Evolutionary conservation across 1,284 basidiomycete species (phyloP).

Genomic region (Sutorius eximius): DNA sequence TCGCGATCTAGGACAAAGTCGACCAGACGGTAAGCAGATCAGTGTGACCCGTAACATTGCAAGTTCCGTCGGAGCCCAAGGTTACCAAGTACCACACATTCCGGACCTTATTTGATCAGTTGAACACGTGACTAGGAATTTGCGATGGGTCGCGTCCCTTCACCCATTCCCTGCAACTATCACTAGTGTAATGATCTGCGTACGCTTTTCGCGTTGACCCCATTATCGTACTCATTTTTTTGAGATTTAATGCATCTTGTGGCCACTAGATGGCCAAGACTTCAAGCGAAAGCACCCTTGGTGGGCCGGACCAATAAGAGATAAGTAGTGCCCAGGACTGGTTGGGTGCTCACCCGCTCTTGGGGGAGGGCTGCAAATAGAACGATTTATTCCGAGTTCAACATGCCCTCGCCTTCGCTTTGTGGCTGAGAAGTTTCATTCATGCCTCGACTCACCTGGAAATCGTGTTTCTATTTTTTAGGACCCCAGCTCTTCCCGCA

Average conservation of each 20-base stretch:
- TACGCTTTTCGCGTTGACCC: too few relatives aligned
- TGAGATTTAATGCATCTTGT: too few relatives aligned
- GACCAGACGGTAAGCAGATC: slow-evolving; percentile 19
- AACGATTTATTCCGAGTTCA: too few relatives aligned
- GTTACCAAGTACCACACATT: too few relatives aligned
- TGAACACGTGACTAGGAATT: slow-evolving; percentile 37
- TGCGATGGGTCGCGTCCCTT: slow-evolving; percentile 48
- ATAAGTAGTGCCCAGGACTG: too few relatives aligned
- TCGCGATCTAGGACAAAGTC: slow-evolving; percentile 41
- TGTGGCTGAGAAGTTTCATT: not conserved
- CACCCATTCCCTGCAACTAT: slow-evolving; percentile 56
- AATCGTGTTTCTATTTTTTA: not conserved
- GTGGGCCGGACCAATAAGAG: too few relatives aligned
- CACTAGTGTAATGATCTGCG: slow-evolving; percentile 45
- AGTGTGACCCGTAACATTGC: slow-evolving; percentile 31
- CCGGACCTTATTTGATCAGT: not conserved
- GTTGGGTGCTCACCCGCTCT: too few relatives aligned
- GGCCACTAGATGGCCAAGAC: too few relatives aligned
- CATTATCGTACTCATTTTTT: too few relatives aligned
- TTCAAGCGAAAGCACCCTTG: too few relatives aligned
- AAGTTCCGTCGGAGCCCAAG: slow-evolving; percentile 5
- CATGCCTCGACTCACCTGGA: not conserved
- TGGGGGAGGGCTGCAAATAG: too few relatives aligned
- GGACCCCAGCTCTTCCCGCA: not conserved
- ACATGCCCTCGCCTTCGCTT: not conserved